phyloP scores from a whole-genome alignment of 148 eudicot species.

The Polygonum maritimum region DNA sequence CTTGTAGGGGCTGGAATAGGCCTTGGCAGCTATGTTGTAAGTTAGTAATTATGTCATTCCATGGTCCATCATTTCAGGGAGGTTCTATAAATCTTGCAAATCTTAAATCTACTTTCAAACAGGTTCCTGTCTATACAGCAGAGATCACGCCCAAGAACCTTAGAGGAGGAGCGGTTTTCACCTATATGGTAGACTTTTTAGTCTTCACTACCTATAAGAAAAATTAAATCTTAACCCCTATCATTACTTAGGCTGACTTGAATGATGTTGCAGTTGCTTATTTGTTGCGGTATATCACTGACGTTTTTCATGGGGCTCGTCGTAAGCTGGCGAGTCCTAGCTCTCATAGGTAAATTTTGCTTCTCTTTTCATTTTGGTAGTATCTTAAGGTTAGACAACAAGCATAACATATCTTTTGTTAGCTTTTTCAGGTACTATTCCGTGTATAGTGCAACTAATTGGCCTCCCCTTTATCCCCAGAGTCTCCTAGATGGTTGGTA shows the following conservation, averaged over 20 bases:
- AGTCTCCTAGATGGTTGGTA: constrained; percentile 78
- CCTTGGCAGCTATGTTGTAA: constrained; percentile 12
- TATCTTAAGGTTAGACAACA: not conserved
- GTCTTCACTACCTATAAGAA: not conserved
- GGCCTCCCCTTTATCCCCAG: constrained; percentile 48
- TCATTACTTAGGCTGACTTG: not conserved
- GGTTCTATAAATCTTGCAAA: not conserved
- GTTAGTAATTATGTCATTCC: not conserved
- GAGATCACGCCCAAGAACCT: constrained; percentile 27
- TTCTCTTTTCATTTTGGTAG: not conserved
- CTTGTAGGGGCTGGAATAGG: constrained; percentile 12
- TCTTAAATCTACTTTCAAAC: not conserved
- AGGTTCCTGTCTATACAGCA: constrained; percentile 22
- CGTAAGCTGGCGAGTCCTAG: constrained; percentile 34
- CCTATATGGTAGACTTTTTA: constrained; percentile 15
- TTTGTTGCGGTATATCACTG: constrained; percentile 26
- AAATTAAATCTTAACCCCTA: not conserved
- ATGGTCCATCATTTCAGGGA: not conserved
- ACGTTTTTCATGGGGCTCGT: constrained; percentile 28
- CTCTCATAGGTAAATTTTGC: constrained; percentile 28
- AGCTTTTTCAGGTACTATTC: constrained; percentile 34
- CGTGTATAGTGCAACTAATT: constrained; percentile 36
- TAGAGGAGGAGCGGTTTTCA: constrained; percentile 19
- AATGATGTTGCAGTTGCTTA: constrained; percentile 22
- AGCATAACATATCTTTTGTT: not conserved